Conservation (phyloP, 352 stramenopile species). For the Globisporangium orthogonon region DNA sequence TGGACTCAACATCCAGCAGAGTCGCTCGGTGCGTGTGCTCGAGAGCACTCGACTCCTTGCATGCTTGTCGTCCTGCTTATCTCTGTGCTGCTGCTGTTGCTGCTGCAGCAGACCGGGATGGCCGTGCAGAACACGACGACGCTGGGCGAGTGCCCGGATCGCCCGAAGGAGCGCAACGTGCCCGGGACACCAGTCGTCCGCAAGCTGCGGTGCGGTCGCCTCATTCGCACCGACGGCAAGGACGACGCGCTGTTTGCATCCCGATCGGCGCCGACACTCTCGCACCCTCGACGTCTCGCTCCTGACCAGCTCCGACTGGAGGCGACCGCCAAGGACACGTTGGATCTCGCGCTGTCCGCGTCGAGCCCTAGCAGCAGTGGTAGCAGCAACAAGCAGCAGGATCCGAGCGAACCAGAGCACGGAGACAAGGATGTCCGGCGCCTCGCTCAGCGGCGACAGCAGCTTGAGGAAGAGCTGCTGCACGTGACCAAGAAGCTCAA, state of each 20-base stretch:
- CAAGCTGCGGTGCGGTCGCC: slow-evolving; percentile 30
- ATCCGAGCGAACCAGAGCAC: not conserved
- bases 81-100: not conserved
- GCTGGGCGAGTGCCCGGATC: slow-evolving; percentile 24
- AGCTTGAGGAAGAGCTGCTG: slow-evolving; percentile 47
- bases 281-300: slow-evolving; percentile 10
- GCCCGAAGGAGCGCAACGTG: slow-evolving; percentile 23
- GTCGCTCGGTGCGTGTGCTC: slow-evolving; percentile 8
- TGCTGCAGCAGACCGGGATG: slow-evolving; percentile 4
- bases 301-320: slow-evolving; percentile 16
- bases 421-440: not conserved
- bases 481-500: slow-evolving; percentile 57
- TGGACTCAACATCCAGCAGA: slow-evolving; percentile 9
- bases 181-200: slow-evolving; percentile 30
- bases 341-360: slow-evolving; percentile 8
- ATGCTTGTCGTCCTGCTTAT: not conserved
- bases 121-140: slow-evolving; percentile 26
- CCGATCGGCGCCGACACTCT: slow-evolving; percentile 20
- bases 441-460: slow-evolving; percentile 24
- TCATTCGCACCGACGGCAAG: slow-evolving; percentile 27
- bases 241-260: slow-evolving; percentile 16
- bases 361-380: slow-evolving; percentile 1
- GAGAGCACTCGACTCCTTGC: not conserved
- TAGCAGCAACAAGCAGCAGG: not conserved
- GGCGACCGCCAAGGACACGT: slow-evolving; percentile 10